Percentiles rank a stretch among this genome's conserved stretches.
Evolutionary conservation across 2,329 filamentous ascomycete species (phyloP).

Genomic region (Pochonia chlamydosporia): DNA sequence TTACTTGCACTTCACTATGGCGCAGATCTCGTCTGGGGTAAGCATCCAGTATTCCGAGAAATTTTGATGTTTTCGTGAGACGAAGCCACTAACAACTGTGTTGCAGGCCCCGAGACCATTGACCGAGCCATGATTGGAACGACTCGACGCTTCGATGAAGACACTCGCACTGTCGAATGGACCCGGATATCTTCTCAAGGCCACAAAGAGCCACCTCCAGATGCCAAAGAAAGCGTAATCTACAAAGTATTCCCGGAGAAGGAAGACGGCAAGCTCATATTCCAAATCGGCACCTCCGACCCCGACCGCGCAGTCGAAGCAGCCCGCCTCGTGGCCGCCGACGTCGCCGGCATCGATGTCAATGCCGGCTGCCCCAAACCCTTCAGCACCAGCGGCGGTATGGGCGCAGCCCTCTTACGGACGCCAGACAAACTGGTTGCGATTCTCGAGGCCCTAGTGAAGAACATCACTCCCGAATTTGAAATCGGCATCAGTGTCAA

Average conservation of each 20-base stretch:
- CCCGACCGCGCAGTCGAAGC: constrained; percentile 79
- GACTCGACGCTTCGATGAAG: constrained; percentile 67
- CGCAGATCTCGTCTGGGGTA: constrained; percentile 93
- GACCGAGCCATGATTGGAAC: constrained; percentile 89
- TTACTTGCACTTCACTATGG: constrained; percentile 89
- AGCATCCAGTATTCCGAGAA: constrained; percentile 15
- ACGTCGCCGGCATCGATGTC: constrained; percentile 92
- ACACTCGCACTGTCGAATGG: constrained; percentile 79
- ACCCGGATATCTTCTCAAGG: constrained; percentile 69
- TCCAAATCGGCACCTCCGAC: constrained; percentile 85
- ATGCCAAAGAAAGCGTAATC: constrained; percentile 62
- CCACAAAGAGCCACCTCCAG: constrained; percentile 48
- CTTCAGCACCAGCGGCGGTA: constrained; percentile 87
- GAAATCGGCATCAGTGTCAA: constrained; percentile 96
- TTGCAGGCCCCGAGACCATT: constrained; percentile 80
- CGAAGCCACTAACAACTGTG: neutral
- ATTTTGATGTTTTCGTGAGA: too few species aligned
- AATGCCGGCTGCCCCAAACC: constrained; percentile 98
- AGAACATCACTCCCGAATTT: constrained; percentile 68
- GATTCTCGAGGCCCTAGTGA: constrained; percentile 78
- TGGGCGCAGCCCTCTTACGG: constrained; percentile 86
- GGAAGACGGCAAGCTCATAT: constrained; percentile 73
- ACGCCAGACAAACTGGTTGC: constrained; percentile 78
- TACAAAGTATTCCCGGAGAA: constrained; percentile 75
- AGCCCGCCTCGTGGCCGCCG: constrained; percentile 73